Evolutionary conservation across 352 stramenopile species (phyloP).

Genomic region (Phytopythium boreale): DNA sequence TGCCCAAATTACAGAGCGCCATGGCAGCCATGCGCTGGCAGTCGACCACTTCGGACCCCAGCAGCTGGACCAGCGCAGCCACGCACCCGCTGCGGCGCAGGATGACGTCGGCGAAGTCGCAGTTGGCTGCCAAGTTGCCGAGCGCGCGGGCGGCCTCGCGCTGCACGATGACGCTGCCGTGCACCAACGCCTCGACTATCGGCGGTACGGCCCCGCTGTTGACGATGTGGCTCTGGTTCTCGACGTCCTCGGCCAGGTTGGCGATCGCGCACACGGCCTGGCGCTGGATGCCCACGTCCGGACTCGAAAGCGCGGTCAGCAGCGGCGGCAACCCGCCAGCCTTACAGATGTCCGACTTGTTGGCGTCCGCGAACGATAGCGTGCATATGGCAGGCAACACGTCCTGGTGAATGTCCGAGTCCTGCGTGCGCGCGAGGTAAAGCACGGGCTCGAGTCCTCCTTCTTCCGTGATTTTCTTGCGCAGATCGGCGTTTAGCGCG

Average conservation of each 20-base stretch:
- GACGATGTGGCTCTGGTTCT: constrained; percentile 93
- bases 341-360: constrained; percentile 95
- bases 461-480: constrained; percentile 93
- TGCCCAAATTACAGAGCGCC: constrained; percentile 94
- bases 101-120: constrained; percentile 93
- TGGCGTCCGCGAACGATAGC: constrained; percentile 90
- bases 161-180: constrained; percentile 79
- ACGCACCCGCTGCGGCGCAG: constrained; percentile 80
- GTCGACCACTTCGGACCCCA: constrained; percentile 88
- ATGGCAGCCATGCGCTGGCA: constrained; percentile 95
- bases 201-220: constrained; percentile 84
- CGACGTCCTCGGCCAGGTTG: constrained; percentile 93
- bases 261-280: constrained; percentile 94
- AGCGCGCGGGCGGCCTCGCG: constrained; percentile 91
- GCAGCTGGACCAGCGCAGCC: constrained; percentile 80
- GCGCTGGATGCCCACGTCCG: constrained; percentile 79
- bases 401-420: constrained; percentile 90
- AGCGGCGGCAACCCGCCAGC: constrained; percentile 90
- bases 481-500: constrained; percentile 93
- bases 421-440: constrained; percentile 92
- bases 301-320: constrained; percentile 69
- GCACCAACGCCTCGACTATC: constrained; percentile 81
- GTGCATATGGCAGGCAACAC: constrained; percentile 91
- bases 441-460: constrained; percentile 95
- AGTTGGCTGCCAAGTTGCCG: constrained; percentile 94